These are phyloP conservation scores for Dothideomycetes sp. DNA, from an alignment of 2,329 filamentous ascomycete genomes.

Conservation along the genomic window DNA sequence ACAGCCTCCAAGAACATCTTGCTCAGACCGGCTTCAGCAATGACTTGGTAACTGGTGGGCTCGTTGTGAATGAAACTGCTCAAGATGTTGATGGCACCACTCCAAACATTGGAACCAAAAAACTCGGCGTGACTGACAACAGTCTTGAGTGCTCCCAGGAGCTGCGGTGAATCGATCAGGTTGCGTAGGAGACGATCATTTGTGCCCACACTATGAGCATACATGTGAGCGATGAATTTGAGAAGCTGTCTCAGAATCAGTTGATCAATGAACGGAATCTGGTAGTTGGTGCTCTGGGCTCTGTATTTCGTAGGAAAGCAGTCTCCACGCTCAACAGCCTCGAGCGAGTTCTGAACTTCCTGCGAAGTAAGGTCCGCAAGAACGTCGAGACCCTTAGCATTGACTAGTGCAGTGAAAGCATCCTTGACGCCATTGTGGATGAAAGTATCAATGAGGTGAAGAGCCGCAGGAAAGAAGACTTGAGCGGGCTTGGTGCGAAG, in stretches of 20 bases:
- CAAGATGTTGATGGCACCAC: slow-evolving; percentile 79
- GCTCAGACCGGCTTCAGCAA: slow-evolving; percentile 86
- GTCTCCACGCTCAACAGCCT: slow-evolving; percentile 53
- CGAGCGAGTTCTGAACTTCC: slow-evolving; percentile 61
- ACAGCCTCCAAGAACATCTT: slow-evolving; percentile 76
- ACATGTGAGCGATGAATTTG: slow-evolving; percentile 93
- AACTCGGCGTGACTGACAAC: slow-evolving; percentile 69
- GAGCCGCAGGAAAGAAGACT: slow-evolving; percentile 69
- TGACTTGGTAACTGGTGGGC: slow-evolving; percentile 90
- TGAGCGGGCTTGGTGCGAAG: slow-evolving; percentile 73
- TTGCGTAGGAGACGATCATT: slow-evolving; percentile 87
- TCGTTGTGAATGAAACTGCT: slow-evolving; percentile 98
- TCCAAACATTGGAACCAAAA: slow-evolving; percentile 94
- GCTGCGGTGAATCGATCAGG: slow-evolving; percentile 80
- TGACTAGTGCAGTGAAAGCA: slow-evolving; percentile 73
- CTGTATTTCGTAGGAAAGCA: slow-evolving; percentile 63
- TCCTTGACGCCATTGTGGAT: slow-evolving; percentile 69
- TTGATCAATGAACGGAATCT: slow-evolving; percentile 86
- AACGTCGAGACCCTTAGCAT: slow-evolving; percentile 74
- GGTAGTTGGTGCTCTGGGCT: slow-evolving; percentile 80
- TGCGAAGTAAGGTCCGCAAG: slow-evolving; percentile 78
- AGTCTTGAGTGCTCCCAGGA: slow-evolving; percentile 66
- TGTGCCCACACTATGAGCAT: slow-evolving; percentile 66
- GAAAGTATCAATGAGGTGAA: slow-evolving; percentile 80
- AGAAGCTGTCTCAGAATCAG: slow-evolving; percentile 88